Base-by-base conservation (phyloP, 148 eudicot species). In the Silene latifolia region DNA sequence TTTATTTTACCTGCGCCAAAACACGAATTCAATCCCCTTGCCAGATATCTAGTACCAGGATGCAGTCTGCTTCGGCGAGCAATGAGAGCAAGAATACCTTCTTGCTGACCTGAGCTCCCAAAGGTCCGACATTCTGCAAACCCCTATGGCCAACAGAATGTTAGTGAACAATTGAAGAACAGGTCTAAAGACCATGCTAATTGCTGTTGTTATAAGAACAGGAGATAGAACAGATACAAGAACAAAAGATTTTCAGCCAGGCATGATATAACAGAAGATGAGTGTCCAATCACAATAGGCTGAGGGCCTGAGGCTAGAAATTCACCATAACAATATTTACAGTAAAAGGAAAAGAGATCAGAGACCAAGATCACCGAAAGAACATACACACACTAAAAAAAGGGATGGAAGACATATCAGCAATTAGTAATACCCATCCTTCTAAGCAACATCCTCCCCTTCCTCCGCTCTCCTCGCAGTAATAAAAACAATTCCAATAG, bases 61-160 rank as follows among this genome's bases (percentile, higher is more conserved):
- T 95, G 98, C 84, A 95, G 85, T 83, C 98, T 89, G 82, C 98
- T 95, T 79, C 98, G 92, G 65, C 98, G 98, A 76, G 97, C 98
- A 79, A 79, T 88, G 71, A 95, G 96, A 71, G 97, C 97, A 78
- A 95, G 87, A 72, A 88, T 71, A 19, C 98, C 98, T 85, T 95
- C 98, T 78, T 95, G 89, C 84, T 95, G 98, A 77, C 98, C 98
- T 83, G 82, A 77, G 86, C 97, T 95, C 74, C 98, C 98, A 83
- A 95, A 95, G 86, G 87, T 88, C 81, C 91, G 89, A 76, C 88
- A 85, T 80, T 95, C 98, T 75, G 89, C 98, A 86, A 87, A 92
- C 24, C 98, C 98, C 98, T 95, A 88, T 68, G 74, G 63, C 63
- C 76, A 74, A 80, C 42, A 85, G 46, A 75, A 80, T 82, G 69